Percentiles rank a stretch among this genome's conserved stretches.
Conservation (phyloP, 306 rosid genomes). For the Luffa acutangula region DNA sequence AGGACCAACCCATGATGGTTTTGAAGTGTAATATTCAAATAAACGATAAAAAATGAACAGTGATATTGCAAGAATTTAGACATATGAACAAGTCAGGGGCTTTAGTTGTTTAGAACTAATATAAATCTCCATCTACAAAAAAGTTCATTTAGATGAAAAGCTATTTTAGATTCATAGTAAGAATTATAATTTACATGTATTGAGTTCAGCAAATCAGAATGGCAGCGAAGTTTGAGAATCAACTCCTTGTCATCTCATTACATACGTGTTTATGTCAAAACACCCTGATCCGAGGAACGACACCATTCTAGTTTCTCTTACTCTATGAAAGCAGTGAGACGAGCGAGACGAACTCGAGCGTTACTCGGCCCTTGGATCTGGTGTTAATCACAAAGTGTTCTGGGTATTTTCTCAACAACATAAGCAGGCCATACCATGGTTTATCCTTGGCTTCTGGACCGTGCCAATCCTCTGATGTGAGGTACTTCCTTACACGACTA, state of each 20-base stretch:
- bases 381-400: conserved; percentile 98
- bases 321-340: conserved; percentile 75
- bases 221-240: neutral
- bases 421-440: conserved; percentile 92
- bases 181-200: conserved; percentile 2
- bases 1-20: too few relatives aligned
- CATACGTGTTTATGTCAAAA: neutral
- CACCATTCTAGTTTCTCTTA: neutral
- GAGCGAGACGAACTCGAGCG: conserved; percentile 84
- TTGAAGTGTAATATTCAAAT: too few relatives aligned
- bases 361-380: conserved; percentile 77
- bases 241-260: neutral
- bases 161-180: neutral
- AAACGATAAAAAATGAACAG: too few relatives aligned
- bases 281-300: neutral
- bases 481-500: conserved; percentile 75
- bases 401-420: conserved; percentile 91
- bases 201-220: neutral
- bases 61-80: neutral
- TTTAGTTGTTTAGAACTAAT: neutral
- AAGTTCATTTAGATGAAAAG: neutral
- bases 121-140: neutral
- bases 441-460: conserved; percentile 92
- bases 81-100: neutral
- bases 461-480: conserved; percentile 76